Percentiles rank a stretch among this genome's conserved stretches.
Evolutionary conservation across 192 early-diverging fungal genomes (phyloP).

Genomic region (Gamsiella multidivaricata): DNA sequence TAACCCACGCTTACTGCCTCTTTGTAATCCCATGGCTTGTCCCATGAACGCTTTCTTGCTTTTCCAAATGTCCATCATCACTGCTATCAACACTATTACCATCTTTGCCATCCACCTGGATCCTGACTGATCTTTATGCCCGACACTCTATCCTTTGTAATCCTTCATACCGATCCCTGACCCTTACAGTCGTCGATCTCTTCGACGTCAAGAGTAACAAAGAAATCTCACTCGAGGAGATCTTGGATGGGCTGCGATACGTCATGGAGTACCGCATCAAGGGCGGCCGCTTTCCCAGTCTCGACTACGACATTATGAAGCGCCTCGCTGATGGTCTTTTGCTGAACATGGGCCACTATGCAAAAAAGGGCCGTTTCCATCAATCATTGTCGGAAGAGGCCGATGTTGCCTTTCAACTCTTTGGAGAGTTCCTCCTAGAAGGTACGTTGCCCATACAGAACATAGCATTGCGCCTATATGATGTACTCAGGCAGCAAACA

Average conservation of each 20-base stretch:
- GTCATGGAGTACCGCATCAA: slow-evolving; percentile 94
- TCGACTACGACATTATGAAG: slow-evolving; percentile 87
- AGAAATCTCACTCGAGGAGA: slow-evolving; percentile 80
- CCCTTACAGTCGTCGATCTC: slow-evolving; percentile 76
- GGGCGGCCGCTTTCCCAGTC: slow-evolving; percentile 82
- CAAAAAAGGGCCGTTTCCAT: slow-evolving; percentile 70
- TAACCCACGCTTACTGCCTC: too few species aligned
- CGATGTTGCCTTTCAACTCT: slow-evolving; percentile 87
- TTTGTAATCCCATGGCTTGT: too few species aligned
- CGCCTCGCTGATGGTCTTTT: slow-evolving; percentile 88
- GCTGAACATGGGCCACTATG: slow-evolving; percentile 75
- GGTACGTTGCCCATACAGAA: slow-evolving; percentile 32
- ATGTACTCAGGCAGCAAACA: too few species aligned
- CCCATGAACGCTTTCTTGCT: too few species aligned
- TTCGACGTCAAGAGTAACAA: slow-evolving; percentile 76
- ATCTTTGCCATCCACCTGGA: too few species aligned
- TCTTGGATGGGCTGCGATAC: slow-evolving; percentile 90
- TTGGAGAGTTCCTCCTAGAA: slow-evolving; percentile 96
- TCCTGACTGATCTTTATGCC: too few species aligned
- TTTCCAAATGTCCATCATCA: too few species aligned
- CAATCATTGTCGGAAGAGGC: slow-evolving; percentile 78
- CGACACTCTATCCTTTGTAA: too few species aligned
- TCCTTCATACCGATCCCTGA: too few species aligned
- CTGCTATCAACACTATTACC: too few species aligned
- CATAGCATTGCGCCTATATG: too few species aligned